Evolutionary conservation across 768 basidiomycete genomes (phyloP), one percentile per base, ranked within the genome.

Genomic region (Hypholoma fasciculare): DNA sequence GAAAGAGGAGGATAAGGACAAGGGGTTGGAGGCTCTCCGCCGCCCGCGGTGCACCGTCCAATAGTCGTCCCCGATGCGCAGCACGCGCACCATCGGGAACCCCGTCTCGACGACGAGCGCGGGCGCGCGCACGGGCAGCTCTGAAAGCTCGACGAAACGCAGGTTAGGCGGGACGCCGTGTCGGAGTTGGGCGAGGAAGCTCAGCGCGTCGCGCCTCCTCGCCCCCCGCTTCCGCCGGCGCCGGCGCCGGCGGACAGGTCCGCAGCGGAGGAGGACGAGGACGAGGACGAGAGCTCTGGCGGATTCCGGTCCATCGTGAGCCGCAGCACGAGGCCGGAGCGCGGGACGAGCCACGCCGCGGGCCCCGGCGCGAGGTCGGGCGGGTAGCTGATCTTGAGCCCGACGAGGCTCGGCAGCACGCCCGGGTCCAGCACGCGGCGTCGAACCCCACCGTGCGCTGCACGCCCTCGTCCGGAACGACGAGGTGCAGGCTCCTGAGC

Each of bases 351-450:
- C 87, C 88, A 89, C 47, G 83, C 78, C 7, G 87, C 87, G n/a
- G 90, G 72, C 2, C 84, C 81, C 0, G 86, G 78, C 1, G 85
- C 78, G 38, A 90, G 69, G 67, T 89, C 88, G 59, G 75, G 72
- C 1, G 89, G 88, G 63, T 89, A 82, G 4, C 82, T 83, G 54
- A 89, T 86, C 52, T 75, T 78, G 54, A 90, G 67, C 40, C 76
- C 78, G n/a, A 72, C 69, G 23, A 91, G 69, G 7, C 79, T 79
- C 0, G 88, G 88, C 9, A 91, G 73, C 7, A 89, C 83, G 11
- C 88, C 88, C n/a, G n/a, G n/a, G n/a, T n/a, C 88, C 87, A 90
- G 7, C 84, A 76, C 1, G 84, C 81, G 0, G 88, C 85, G 60
- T 89, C 85, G 61, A 87, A 89, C 26, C 89, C 89, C 9, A 86